Conservation (phyloP, 306 rosid genomes). For the Glycine tomentella region DNA sequence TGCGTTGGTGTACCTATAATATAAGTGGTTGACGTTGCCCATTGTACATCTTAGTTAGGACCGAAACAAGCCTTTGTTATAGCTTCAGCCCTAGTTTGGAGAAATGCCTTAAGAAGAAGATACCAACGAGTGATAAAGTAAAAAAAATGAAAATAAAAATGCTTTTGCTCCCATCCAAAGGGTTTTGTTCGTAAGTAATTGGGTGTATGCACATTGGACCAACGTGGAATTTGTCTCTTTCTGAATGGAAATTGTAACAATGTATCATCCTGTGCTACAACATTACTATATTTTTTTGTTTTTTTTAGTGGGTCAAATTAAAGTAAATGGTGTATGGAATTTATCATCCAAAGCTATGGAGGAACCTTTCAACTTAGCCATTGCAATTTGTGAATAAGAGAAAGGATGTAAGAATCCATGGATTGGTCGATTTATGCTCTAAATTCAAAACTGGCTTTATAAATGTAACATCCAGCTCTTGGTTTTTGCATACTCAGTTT, state of each 20-base stretch:
- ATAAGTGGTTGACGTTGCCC: neutral
- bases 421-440: neutral
- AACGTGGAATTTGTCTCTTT: constrained; percentile 13
- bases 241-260: neutral
- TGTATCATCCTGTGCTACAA: neutral
- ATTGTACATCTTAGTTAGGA: neutral
- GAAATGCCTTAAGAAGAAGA: neutral
- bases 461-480: constrained; percentile 12
- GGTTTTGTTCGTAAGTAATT: constrained; percentile 2
- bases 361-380: constrained; percentile 43
- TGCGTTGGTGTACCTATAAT: neutral
- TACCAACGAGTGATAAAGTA: neutral
- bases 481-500: neutral
- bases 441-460: neutral
- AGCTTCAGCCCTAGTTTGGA: neutral
- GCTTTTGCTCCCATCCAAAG: neutral
- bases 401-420: neutral
- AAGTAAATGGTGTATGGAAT: constrained; percentile 24
- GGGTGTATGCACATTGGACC: neutral
- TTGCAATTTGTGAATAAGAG: constrained; percentile 15
- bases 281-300: neutral
- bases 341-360: neutral
- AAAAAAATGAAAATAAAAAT: too few species aligned
- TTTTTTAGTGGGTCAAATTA: constrained; percentile 19
- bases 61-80: neutral